These are phyloP conservation scores for Pseudogymnoascus sp. DNA, from an alignment of 2,329 filamentous ascomycete genomes.

Conservation along the genomic window DNA sequence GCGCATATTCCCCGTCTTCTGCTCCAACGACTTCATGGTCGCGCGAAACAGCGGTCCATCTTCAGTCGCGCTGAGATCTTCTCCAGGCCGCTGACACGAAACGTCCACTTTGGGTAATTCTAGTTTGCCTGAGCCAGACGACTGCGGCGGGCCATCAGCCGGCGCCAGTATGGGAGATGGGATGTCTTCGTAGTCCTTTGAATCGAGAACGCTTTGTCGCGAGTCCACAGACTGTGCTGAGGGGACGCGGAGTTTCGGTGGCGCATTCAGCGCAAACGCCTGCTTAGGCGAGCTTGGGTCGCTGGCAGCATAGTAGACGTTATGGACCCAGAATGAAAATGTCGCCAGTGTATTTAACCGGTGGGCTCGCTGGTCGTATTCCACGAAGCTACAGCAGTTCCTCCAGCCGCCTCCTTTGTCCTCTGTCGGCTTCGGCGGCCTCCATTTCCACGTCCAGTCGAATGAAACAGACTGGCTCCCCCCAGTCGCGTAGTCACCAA, in stretches of 20 bases:
- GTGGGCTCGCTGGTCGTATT: conserved; percentile 92
- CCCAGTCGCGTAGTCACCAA: conserved; percentile 84
- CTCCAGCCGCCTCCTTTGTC: conserved; percentile 90
- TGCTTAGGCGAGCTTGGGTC: conserved; percentile 59
- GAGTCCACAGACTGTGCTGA: conserved; percentile 84
- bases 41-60: conserved; percentile 94
- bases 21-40: conserved; percentile 92
- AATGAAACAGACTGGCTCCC: conserved; percentile 82
- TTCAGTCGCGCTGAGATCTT: conserved; percentile 78
- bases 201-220: conserved; percentile 66
- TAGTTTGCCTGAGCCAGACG: conserved; percentile 23
- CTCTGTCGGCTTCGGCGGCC: conserved; percentile 73
- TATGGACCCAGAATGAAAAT: conserved; percentile 85
- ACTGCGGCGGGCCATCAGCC: conserved; percentile 27
- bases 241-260: conserved; percentile 73
- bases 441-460: conserved; percentile 97
- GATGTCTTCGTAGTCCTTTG: conserved; percentile 44
- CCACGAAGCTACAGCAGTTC: conserved; percentile 93
- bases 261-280: conserved; percentile 60
- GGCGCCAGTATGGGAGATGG: conserved; percentile 22
- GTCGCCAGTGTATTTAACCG: conserved; percentile 79
- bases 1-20: conserved; percentile 93
- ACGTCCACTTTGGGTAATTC: conserved; percentile 72
- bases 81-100: conserved; percentile 74
- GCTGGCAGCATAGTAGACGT: conserved; percentile 35